A percentile compares a stretch with the other conserved stretches of the same genome.
These are phyloP conservation scores for Deuterostichococcus epilithicus DNA, from an alignment of 139 green algal species.

Conservation along the genomic window DNA sequence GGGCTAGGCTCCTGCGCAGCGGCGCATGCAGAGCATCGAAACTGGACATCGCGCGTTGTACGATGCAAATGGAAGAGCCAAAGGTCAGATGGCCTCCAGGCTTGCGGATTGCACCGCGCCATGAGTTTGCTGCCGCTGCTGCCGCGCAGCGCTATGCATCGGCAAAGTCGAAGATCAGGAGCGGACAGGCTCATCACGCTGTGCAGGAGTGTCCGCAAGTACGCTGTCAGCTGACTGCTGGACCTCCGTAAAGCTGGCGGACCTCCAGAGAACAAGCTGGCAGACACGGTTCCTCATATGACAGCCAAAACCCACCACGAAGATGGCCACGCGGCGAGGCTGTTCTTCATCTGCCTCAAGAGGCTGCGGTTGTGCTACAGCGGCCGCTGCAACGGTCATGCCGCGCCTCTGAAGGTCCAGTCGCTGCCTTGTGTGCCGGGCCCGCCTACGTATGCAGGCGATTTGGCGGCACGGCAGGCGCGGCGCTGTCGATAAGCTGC, in stretches of 20 bases:
- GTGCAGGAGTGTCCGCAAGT: no score
- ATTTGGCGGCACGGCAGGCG: no score
- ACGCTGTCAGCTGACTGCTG: no score
- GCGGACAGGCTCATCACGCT: no score
- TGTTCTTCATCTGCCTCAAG: background rate
- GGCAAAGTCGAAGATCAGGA: no score
- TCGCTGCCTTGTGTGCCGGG: background rate
- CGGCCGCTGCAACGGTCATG: background rate
- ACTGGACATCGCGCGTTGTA: no score
- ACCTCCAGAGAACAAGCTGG: no score
- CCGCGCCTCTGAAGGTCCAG: background rate
- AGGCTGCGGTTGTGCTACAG: background rate
- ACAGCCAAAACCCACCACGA: background rate
- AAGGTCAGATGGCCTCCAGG: background rate
- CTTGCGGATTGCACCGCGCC: no score
- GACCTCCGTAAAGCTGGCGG: no score
- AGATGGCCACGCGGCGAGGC: background rate
- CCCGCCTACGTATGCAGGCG: background rate
- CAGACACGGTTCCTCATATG: background rate
- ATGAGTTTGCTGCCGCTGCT: no score
- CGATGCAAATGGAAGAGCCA: no score
- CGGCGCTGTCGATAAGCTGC: background rate
- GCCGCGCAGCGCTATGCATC: no score
- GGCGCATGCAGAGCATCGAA: background rate
- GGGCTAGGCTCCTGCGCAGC: slow-evolving; percentile 17